phyloP scores from a whole-genome alignment of 192 early-diverging fungal genomes.

The Backusella macrospora region DNA sequence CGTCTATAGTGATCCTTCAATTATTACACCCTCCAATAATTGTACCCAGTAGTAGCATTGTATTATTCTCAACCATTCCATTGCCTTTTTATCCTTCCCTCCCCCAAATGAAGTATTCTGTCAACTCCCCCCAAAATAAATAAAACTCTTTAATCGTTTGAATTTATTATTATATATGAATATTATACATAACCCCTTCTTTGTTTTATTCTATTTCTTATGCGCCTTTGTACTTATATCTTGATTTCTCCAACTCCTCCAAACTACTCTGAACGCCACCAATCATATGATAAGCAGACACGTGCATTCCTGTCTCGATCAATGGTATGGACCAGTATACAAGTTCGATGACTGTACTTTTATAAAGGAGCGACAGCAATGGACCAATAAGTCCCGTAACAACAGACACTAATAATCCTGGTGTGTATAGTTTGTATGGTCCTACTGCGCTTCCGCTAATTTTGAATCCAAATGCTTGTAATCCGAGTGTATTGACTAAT shows the following conservation, averaged over 20 bases:
- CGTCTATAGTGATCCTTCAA: too few relatives aligned
- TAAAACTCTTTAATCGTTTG: too few relatives aligned
- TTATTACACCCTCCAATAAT: too few relatives aligned
- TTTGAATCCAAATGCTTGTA: slow-evolving; percentile 6
- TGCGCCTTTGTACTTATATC: background rate
- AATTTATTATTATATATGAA: too few relatives aligned
- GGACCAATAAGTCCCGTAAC: background rate
- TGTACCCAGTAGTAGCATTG: too few relatives aligned
- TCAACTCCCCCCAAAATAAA: too few relatives aligned
- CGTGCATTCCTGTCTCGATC: background rate
- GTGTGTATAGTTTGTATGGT: background rate
- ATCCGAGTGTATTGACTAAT: background rate
- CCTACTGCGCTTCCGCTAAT: background rate
- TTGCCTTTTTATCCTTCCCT: too few relatives aligned
- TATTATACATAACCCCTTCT: background rate
- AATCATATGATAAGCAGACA: slow-evolving; percentile 7
- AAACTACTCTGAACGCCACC: background rate
- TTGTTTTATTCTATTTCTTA: background rate
- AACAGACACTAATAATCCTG: background rate
- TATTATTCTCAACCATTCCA: too few relatives aligned
- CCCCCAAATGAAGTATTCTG: too few relatives aligned
- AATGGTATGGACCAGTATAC: background rate
- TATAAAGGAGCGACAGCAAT: background rate
- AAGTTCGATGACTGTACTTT: background rate
- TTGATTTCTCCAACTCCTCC: background rate